These are phyloP conservation scores for Xylariaceae sp. DNA, from an alignment of 2,329 filamentous ascomycete genomes.

Conservation along the genomic window DNA sequence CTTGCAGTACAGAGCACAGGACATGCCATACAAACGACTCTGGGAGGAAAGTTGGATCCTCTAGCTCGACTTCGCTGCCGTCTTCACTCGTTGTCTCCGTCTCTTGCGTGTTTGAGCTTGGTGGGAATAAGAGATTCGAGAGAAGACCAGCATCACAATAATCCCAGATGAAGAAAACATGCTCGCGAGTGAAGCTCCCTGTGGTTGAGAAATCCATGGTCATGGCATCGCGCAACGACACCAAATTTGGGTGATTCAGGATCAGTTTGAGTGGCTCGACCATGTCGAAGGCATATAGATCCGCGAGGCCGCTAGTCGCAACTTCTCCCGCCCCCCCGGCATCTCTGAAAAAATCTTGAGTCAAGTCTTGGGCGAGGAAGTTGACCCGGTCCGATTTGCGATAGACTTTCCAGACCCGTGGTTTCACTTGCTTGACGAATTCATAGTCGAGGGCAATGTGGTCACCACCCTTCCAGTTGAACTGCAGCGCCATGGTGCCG, in stretches of 20 bases:
- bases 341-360: slow-evolving; percentile 12
- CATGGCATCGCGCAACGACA: slow-evolving; percentile 39
- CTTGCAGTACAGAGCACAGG: slow-evolving; percentile 40
- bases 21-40: slow-evolving; percentile 56
- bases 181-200: slow-evolving; percentile 8
- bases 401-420: slow-evolving; percentile 24
- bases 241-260: slow-evolving; percentile 46
- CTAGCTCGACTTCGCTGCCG: slow-evolving; percentile 6
- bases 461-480: not conserved
- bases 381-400: slow-evolving; percentile 21
- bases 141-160: slow-evolving; percentile 49
- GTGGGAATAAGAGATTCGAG: slow-evolving; percentile 32
- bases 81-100: slow-evolving; percentile 6
- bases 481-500: no score
- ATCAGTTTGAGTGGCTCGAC: slow-evolving; percentile 29
- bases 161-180: slow-evolving; percentile 39
- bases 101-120: slow-evolving; percentile 1
- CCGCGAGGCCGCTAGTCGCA: not conserved
- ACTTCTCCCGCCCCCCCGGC: not conserved
- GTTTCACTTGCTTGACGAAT: slow-evolving; percentile 21
- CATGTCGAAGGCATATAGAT: slow-evolving; percentile 15
- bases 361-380: slow-evolving; percentile 26
- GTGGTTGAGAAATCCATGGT: slow-evolving; percentile 15
- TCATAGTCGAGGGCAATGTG: slow-evolving; percentile 19
- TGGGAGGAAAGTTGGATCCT: slow-evolving; percentile 35